Evolutionary conservation across 2,329 filamentous ascomycete species (phyloP), one percentile per base, ranked within the genome.

Genomic region (Pseudopyrenochaeta lycopersici): DNA sequence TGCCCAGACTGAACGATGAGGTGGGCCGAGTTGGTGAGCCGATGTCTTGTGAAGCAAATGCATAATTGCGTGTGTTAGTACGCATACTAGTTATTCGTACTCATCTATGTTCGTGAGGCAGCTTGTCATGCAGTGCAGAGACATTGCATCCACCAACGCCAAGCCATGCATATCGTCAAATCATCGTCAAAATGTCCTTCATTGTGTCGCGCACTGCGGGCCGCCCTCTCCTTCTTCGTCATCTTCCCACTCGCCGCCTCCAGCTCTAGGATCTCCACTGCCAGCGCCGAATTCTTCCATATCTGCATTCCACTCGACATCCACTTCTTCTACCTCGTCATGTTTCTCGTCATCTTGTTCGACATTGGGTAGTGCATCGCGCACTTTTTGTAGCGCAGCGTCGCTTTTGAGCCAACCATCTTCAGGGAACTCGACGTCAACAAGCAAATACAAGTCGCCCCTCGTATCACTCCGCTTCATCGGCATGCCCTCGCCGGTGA

Each of bases 401-500:
- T 91, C 86, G 51, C 90, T 71, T 54, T 78, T 77, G 52, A 93
- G 81, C 92, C 92, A 98, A 21, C 88, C 90, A 66, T 94, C 88
- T 65, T 93, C 87, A 2, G 95, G 95, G 80, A 98, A 98, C 49
- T 91, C 85, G 58, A 99, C 85, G 67, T 95, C 88, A 60, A 97
- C 88, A 32, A 90, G 80, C 36, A 99, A 82, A 77, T 94, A 99
- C 15, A 99, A 80, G 70, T 98, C 92, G 38, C 95, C 95, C 72
- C 87, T 92, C 4, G 80, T 71, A 33, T 99, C 95, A 59, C 89
- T 91, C 52, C 88, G 88, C 83, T 97, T 97, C 65, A 88, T 77
- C 1, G 95, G 95, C 95, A 99, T 99, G 55, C 95, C 95, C 79
- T 99, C 95, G 21, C 92, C 92, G 2, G 83, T 77, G 1, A 99